Evolutionary conservation across 805 yeast genomes (phyloP), one percentile per base, ranked within the genome.

Genomic region (Ogataea pilisensis): DNA sequence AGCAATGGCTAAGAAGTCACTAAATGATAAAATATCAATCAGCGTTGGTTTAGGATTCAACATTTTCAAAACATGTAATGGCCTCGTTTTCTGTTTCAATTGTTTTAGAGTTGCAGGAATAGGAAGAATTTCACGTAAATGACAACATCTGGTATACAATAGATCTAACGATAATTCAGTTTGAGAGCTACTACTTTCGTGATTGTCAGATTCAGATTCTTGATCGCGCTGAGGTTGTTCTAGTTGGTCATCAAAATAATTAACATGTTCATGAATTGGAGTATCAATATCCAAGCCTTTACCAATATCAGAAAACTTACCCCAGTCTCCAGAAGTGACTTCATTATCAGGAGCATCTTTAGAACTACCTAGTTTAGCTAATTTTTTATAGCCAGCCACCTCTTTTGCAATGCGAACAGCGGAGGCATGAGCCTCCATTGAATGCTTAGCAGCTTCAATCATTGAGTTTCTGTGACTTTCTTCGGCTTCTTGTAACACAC

Each of bases 331-430:
- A 33, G 54, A 53, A 5, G 46, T 54, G 7, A 51, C 53, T 12
- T 51, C 60, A 19, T 57, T 16, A 14, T 29, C 66, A 5, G 57
- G 54, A 5, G 48, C 49, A 22, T 58, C 60, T 22, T 51, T 55
- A 9, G 32, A 42, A 5, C 43, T 34, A 21, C 45, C 53, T 11
- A 44, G 39, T 32, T 29, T 29, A 16, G 17, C 5, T 16, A 29
- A 14, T 16, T 53, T 59, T 46, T 64, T 78, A 53, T 66, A 78
- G 29, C 62, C 64, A 1, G 69, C 49, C 9, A 83, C 86, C 61
- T 85, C 93, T 35, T 67, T 66, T 0, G 89, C 89, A 31, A 82
- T 75, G 54, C 84, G 66, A 48, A 75, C 73, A 1, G 91, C 95
- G 3, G 86, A 76, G 25, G 68, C 56, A 60, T 84, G 87, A 0